Evolutionary conservation across 169 alveolate genomes (phyloP).

Genomic region (Plasmodium cynomolgi): DNA sequence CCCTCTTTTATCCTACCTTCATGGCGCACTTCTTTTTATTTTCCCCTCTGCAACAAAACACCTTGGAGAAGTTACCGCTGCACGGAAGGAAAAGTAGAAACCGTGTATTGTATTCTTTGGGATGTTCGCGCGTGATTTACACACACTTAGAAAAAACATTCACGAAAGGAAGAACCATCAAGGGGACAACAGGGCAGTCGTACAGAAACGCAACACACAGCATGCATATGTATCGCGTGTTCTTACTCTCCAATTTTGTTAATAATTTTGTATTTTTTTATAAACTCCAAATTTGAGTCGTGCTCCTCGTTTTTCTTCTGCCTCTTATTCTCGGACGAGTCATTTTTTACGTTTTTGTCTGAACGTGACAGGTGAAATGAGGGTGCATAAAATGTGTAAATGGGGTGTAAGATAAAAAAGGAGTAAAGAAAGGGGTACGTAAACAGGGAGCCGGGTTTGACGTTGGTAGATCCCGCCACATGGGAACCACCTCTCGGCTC

Average conservation of each 20-base stretch:
- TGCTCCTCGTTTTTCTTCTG: conserved; percentile 70
- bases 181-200: neutral
- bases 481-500: neutral
- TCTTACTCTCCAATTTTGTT: conserved; percentile 75
- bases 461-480: neutral
- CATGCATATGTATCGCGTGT: neutral
- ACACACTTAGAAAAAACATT: neutral
- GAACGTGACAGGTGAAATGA: neutral
- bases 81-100: neutral
- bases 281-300: conserved; percentile 66
- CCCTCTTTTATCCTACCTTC: conserved; percentile 33
- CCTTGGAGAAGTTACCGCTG: conserved; percentile 73
- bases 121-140: neutral
- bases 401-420: neutral
- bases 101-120: neutral
- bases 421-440: neutral
- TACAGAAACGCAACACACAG: neutral
- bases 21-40: conserved; percentile 71
- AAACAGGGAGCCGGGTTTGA: neutral
- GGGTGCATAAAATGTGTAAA: neutral
- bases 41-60: conserved; percentile 70
- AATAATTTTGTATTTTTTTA: conserved; percentile 72
- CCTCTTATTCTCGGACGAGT: conserved; percentile 41
- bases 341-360: conserved; percentile 53
- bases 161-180: neutral